A percentile compares a stretch with the other conserved stretches of the same genome.
phyloP scores from a whole-genome alignment of 352 stramenopile species.

The Pythium brassicae region DNA sequence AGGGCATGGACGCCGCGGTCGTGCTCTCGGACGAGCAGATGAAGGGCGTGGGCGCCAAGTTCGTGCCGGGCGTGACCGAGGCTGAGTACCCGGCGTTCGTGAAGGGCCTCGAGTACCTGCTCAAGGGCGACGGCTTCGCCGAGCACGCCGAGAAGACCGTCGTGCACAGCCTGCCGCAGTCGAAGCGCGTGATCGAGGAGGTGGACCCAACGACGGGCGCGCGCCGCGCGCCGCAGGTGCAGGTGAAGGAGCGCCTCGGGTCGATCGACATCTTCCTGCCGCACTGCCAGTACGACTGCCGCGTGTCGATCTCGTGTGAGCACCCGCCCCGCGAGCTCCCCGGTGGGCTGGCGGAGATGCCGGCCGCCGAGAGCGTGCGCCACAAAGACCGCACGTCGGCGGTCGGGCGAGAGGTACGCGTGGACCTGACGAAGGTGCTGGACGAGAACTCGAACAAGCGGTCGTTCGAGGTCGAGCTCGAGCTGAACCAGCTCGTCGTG shows the following conservation, averaged over 20 bases:
- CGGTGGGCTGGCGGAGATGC: constrained; percentile 53
- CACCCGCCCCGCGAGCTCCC: constrained; percentile 57
- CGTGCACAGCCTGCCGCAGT: constrained; percentile 71
- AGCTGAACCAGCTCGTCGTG: constrained; percentile 60
- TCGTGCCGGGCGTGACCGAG: constrained; percentile 68
- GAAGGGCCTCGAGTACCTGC: constrained; percentile 60
- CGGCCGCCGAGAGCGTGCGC: constrained; percentile 62
- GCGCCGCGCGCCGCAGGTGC: constrained; percentile 41
- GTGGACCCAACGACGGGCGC: constrained; percentile 57
- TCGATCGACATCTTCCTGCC: constrained; percentile 86
- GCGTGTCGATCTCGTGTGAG: constrained; percentile 81
- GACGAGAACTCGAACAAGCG: constrained; percentile 71
- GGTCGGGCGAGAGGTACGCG: constrained; percentile 68
- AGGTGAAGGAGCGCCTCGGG: constrained; percentile 79
- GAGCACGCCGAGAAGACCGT: constrained; percentile 80
- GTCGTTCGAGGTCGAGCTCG: constrained; percentile 77
- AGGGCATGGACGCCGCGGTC: constrained; percentile 68
- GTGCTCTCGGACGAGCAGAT: constrained; percentile 72
- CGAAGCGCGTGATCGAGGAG: constrained; percentile 76
- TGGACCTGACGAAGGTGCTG: constrained; percentile 80
- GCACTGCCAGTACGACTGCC: constrained; percentile 81
- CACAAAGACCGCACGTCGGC: constrained; percentile 79
- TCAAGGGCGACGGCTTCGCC: constrained; percentile 62
- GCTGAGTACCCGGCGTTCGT: constrained; percentile 66
- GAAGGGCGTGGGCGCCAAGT: constrained; percentile 74